phyloP scores from a whole-genome alignment of 73 alveolate genomes.

The Blepharisma japonicum region DNA sequence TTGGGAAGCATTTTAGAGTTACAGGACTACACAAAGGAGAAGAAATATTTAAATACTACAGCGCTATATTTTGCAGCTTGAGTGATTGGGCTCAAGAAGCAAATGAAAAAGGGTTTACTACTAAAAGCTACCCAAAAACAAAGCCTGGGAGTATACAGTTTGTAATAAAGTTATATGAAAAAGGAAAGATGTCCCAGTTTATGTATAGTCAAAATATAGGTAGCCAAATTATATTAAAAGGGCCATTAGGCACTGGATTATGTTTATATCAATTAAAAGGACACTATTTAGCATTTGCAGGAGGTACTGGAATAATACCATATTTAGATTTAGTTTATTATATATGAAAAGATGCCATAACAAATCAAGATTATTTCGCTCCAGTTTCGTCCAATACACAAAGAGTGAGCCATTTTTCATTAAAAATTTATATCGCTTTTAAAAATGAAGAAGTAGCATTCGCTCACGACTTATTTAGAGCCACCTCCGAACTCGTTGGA shows the following conservation, averaged over 20 bases:
- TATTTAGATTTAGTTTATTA: conserved; percentile 5
- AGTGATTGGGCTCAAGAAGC: not conserved
- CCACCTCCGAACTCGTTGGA: no score
- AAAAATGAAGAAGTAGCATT: no score
- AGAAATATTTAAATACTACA: not conserved
- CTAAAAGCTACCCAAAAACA: no score
- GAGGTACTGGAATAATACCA: conserved; percentile 24
- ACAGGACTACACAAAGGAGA: not conserved
- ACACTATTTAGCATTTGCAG: conserved; percentile 15
- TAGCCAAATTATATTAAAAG: not conserved
- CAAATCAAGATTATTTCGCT: no score
- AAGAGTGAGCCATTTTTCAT: no score
- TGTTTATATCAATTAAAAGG: not conserved
- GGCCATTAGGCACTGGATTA: conserved; percentile 24
- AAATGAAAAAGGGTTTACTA: no score
- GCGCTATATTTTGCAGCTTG: not conserved
- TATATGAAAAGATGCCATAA: not conserved
- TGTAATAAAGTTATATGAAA: not conserved
- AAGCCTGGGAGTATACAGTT: not conserved
- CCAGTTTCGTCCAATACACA: no score
- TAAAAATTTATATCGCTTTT: no score
- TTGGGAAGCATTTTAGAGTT: conserved; percentile 23
- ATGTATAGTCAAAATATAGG: not conserved
- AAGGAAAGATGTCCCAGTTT: conserved; percentile 2
- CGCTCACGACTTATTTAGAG: no score